Evolutionary conservation across 495 filamentous ascomycete genomes (phyloP).

Genomic region (Staphylotrichum longicolle): DNA sequence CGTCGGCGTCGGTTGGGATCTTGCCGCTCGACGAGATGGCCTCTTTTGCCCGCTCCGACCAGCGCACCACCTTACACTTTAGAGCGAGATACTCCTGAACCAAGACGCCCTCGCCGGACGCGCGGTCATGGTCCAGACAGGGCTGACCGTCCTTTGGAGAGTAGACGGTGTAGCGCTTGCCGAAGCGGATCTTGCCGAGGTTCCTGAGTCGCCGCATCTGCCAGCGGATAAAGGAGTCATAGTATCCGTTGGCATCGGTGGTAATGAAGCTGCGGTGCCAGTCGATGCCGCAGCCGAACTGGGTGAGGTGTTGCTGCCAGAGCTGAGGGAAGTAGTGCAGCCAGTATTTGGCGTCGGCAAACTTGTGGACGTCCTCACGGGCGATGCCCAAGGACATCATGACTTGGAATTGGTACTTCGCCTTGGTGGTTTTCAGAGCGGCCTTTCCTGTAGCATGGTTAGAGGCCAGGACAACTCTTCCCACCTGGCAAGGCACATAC

Average conservation of each 20-base stretch:
- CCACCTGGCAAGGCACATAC: background rate
- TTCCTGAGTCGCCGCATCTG: constrained; percentile 95
- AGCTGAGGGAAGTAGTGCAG: constrained; percentile 75
- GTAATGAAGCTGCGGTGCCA: constrained; percentile 90
- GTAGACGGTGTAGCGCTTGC: constrained; percentile 91
- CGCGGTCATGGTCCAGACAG: constrained; percentile 96
- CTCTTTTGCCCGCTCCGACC: constrained; percentile 66
- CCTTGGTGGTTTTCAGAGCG: constrained; percentile 80
- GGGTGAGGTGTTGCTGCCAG: constrained; percentile 73
- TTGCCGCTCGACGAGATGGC: constrained; percentile 58
- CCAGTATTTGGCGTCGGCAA: constrained; percentile 82
- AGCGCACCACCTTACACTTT: constrained; percentile 84
- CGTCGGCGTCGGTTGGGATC: constrained; percentile 71
- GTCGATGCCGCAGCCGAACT: constrained; percentile 81
- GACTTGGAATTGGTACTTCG: constrained; percentile 58
- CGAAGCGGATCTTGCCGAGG: constrained; percentile 88
- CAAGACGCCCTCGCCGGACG: constrained; percentile 81
- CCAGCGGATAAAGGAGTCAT: constrained; percentile 95
- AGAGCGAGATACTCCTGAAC: constrained; percentile 89
- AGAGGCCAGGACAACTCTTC: no score
- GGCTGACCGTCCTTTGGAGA: constrained; percentile 94
- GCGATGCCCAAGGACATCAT: constrained; percentile 73
- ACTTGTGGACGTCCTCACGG: constrained; percentile 79
- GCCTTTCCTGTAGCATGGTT: constrained; percentile 61
- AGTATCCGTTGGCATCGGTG: constrained; percentile 94